These are phyloP conservation scores for Annulohypoxylon bovei DNA, from an alignment of 495 filamentous ascomycete genomes.

Conservation along the genomic window DNA sequence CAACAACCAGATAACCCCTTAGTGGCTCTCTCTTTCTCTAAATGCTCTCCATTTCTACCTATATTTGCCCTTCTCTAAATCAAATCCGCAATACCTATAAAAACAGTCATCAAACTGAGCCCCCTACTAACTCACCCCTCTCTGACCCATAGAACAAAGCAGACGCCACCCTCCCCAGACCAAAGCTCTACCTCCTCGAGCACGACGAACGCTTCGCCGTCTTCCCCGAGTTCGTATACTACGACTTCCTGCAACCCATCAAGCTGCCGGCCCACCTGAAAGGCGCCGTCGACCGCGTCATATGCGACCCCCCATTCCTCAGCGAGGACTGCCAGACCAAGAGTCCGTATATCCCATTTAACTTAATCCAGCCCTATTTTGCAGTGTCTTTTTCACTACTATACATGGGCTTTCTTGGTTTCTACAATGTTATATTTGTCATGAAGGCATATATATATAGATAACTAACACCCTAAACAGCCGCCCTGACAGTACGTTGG, in stretches of 20 bases:
- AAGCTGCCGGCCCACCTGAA: conserved; percentile 70
- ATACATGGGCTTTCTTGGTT: too few species aligned
- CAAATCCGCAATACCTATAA: too few species aligned
- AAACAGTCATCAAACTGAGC: too few species aligned
- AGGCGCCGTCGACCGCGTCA: conserved; percentile 70
- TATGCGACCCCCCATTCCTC: conserved; percentile 81
- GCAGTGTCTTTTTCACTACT: not conserved
- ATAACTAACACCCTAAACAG: conserved; percentile 45
- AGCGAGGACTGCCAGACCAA: conserved; percentile 85
- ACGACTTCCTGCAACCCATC: conserved; percentile 75
- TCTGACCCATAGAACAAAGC: conserved; percentile 36
- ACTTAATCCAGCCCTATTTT: not conserved
- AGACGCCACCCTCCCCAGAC: conserved; percentile 49
- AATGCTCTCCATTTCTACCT: too few species aligned
- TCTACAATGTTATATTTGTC: not conserved
- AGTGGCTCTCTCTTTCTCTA: too few species aligned
- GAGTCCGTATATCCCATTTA: conserved; percentile 56
- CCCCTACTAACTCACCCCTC: not conserved
- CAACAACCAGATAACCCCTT: not conserved
- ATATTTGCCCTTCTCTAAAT: too few species aligned
- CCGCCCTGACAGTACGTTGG: conserved; percentile 78
- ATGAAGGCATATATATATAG: not conserved
- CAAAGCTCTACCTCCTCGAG: conserved; percentile 69
- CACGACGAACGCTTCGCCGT: conserved; percentile 76
- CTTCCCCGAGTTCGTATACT: conserved; percentile 74